phyloP scores from a whole-genome alignment of 306 rosid genomes.

The Quercus robur region DNA sequence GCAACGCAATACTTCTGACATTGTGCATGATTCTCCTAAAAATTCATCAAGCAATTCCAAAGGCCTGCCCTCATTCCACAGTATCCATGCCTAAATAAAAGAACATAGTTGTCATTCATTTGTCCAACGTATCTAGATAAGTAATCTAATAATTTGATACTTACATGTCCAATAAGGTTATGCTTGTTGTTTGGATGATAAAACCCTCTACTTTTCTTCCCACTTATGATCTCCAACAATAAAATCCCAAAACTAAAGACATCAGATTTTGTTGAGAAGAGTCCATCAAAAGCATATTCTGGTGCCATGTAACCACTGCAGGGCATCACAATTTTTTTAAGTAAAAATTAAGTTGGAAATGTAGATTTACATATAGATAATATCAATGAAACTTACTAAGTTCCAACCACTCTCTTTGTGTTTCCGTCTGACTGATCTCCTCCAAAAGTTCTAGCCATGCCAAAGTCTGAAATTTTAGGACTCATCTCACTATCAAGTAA shows the following conservation, averaged over 20 bases:
- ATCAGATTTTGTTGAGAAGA: constrained; percentile 49
- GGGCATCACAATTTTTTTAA: not conserved
- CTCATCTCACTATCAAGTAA: constrained; percentile 48
- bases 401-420: constrained; percentile 49
- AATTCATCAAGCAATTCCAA: constrained; percentile 19
- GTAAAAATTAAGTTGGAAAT: not conserved
- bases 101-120: not conserved
- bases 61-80: constrained; percentile 23
- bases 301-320: constrained; percentile 66
- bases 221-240: constrained; percentile 43
- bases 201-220: constrained; percentile 41
- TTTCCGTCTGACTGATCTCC: constrained; percentile 38
- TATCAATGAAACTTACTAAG: constrained; percentile 40
- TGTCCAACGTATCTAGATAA: no score
- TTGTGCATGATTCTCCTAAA: not conserved
- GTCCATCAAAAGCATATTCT: constrained; percentile 48
- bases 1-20: constrained; percentile 36
- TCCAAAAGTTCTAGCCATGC: constrained; percentile 43
- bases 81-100: constrained; percentile 20
- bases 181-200: constrained; percentile 21
- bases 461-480: constrained; percentile 70
- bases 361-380: no score
- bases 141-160: not conserved
- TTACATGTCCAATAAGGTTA: constrained; percentile 55
- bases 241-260: constrained; percentile 61